A percentile compares a stretch with the other conserved stretches of the same genome.
These are phyloP conservation scores for Pythium apleroticum DNA, from an alignment of 352 stramenopile species.

Conservation along the genomic window DNA sequence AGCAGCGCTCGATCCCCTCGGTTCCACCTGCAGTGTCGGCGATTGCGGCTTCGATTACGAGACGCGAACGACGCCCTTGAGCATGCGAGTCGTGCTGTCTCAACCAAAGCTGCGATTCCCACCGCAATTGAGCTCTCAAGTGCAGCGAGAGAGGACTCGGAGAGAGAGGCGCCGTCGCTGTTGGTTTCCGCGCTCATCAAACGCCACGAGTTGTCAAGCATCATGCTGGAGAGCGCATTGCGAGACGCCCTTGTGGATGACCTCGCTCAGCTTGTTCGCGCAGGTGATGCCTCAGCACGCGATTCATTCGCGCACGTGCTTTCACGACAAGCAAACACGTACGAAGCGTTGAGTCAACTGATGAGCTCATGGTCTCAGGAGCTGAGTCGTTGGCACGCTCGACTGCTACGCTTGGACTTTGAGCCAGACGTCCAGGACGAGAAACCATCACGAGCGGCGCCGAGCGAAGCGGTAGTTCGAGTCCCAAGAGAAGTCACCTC, in stretches of 20 bases:
- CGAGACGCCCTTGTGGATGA: constrained; percentile 16
- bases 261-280: background rate
- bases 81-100: background rate
- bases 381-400: background rate
- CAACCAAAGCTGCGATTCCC: background rate
- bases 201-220: constrained; percentile 34
- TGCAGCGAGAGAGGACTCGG: constrained; percentile 1
- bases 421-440: background rate
- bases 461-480: background rate
- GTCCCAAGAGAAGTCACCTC: constrained; percentile 8
- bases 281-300: background rate
- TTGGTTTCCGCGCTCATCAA: constrained; percentile 55
- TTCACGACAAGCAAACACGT: background rate
- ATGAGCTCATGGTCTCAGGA: background rate
- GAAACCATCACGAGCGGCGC: background rate
- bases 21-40: constrained; percentile 36
- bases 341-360: background rate
- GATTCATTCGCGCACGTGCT: background rate
- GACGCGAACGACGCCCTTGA: constrained; percentile 50
- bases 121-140: background rate
- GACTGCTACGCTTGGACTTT: background rate
- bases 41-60: constrained; percentile 40
- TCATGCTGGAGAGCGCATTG: constrained; percentile 40
- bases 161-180: constrained; percentile 44
- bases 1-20: constrained; percentile 13